A percentile compares a stretch with the other conserved stretches of the same genome.
These are phyloP conservation scores for Iris macrosiphon DNA, from an alignment of 106 monocot genomes.

Conservation along the genomic window DNA sequence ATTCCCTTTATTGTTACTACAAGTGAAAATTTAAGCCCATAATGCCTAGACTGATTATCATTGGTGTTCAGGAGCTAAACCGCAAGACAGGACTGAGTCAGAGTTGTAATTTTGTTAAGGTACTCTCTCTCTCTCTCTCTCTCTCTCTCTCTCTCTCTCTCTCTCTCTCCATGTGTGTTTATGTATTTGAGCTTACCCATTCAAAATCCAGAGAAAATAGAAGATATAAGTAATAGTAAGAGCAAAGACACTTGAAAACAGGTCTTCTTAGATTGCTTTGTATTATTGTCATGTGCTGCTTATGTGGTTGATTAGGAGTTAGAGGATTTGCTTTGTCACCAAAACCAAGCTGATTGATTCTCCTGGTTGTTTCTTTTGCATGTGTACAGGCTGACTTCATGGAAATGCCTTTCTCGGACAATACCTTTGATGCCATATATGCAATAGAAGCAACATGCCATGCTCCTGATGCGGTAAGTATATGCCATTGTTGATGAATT, in stretches of 20 bases:
- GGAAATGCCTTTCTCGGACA: slow-evolving; percentile 84
- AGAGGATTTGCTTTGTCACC: too few relatives aligned
- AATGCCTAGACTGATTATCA: too few relatives aligned
- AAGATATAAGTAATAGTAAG: too few relatives aligned
- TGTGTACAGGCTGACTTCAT: slow-evolving; percentile 92
- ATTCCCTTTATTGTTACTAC: not conserved
- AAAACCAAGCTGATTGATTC: too few relatives aligned
- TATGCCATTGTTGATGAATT: not conserved
- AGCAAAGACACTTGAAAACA: too few relatives aligned
- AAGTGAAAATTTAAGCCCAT: not conserved
- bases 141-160: too few relatives aligned
- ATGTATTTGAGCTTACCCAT: too few relatives aligned
- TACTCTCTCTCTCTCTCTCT: slow-evolving; percentile 12
- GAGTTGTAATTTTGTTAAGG: slow-evolving; percentile 86
- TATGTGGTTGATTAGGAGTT: too few relatives aligned
- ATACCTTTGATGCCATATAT: slow-evolving; percentile 86
- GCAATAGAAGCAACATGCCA: slow-evolving; percentile 99
- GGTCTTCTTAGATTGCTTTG: too few relatives aligned
- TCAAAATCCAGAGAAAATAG: too few relatives aligned
- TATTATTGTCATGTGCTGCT: too few relatives aligned
- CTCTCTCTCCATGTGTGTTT: too few relatives aligned
- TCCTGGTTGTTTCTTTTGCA: slow-evolving; percentile 1
- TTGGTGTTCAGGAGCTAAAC: slow-evolving; percentile 65
- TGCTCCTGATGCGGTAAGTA: slow-evolving; percentile 83
- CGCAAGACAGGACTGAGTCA: slow-evolving; percentile 39